Percentiles rank a stretch among this genome's conserved stretches.
These are phyloP conservation scores for Epichloe hybrida DNA, from an alignment of 2,329 filamentous ascomycete species.

Conservation along the genomic window DNA sequence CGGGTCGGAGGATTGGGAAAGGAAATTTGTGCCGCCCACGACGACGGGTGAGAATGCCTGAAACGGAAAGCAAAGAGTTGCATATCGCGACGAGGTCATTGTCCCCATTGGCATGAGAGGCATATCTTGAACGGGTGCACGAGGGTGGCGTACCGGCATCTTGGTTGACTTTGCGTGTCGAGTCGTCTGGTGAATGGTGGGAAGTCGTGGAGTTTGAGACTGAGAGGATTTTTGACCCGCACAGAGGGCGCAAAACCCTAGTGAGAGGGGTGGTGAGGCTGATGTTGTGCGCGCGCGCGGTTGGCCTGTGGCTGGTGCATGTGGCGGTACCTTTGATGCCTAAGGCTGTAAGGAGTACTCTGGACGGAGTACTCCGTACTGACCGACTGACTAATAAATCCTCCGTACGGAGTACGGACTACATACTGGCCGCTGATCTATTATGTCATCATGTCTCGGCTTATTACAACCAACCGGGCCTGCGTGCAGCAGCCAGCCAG, in stretches of 20 bases:
- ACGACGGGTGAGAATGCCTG: background rate
- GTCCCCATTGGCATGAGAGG: background rate
- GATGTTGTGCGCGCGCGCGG: background rate
- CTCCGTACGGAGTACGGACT: too few relatives aligned
- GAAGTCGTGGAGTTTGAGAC: conserved; percentile 17
- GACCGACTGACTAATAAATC: background rate
- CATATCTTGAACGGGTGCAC: conserved; percentile 2
- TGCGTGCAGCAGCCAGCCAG: background rate
- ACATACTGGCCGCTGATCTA: too few relatives aligned
- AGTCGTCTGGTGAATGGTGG: conserved; percentile 22
- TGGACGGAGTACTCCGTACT: too few relatives aligned
- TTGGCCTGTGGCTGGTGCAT: background rate
- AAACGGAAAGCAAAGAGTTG: background rate
- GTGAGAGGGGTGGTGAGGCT: conserved; percentile 7
- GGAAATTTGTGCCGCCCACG: background rate
- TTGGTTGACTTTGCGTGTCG: conserved; percentile 26
- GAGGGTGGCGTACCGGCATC: conserved; percentile 26
- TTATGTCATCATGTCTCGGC: too few relatives aligned
- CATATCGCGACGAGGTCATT: background rate
- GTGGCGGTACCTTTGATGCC: background rate
- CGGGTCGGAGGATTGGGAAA: background rate
- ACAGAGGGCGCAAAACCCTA: conserved; percentile 26
- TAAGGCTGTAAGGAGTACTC: background rate
- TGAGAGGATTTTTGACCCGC: conserved; percentile 22
- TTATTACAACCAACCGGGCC: too few relatives aligned